Evolutionary conservation across 164 flowering plant species (phyloP), one percentile per base, ranked within the genome.

Genomic region (Tetrastigma voinierianum): DNA sequence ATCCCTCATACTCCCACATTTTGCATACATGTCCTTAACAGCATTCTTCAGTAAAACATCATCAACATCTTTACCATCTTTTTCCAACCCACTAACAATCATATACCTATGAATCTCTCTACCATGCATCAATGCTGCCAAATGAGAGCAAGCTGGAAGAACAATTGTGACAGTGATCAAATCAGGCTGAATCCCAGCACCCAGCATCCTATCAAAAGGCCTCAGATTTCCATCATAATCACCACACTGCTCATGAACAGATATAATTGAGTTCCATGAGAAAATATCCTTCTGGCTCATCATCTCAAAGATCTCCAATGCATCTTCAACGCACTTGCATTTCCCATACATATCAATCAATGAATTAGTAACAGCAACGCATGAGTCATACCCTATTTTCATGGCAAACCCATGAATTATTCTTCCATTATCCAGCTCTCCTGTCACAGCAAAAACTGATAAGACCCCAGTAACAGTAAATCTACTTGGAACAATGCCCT

Each of bases 341-440:
- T 90, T 89, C 18, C 92, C 89, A 77, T 90, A 90, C 88, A 85
- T 77, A 67, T 87, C 92, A 47, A 87, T 81, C 74, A 90, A 72
- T 0, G 90, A 76, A 69, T 87, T 87, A 1, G 56, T 74, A 32
- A 90, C 86, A 2, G 68, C 80, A 64, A 81, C 58, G 51, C 76
- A 80, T 0, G 78, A 76, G 43, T 74, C 86, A 67, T 74, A 83
- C 4, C 89, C 87, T 68, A 67, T 64, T 67, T 85, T 86, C 62
- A 72, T 64, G 17, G 72, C 86, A 70, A 78, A 74, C 8, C 82
- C 87, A 77, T 88, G 93, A 62, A 88, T 57, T 16, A 64, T 61
- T 65, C 64, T 82, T 46, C 91, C 93, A 68, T 75, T 83, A 17
- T 61, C 18, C 46, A 81, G 40, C 43, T 80, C 81, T 19, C 70